Evolutionary conservation across 1,139 yeast species (phyloP).

Genomic region (Kurtzmaniella quercitrusa): DNA sequence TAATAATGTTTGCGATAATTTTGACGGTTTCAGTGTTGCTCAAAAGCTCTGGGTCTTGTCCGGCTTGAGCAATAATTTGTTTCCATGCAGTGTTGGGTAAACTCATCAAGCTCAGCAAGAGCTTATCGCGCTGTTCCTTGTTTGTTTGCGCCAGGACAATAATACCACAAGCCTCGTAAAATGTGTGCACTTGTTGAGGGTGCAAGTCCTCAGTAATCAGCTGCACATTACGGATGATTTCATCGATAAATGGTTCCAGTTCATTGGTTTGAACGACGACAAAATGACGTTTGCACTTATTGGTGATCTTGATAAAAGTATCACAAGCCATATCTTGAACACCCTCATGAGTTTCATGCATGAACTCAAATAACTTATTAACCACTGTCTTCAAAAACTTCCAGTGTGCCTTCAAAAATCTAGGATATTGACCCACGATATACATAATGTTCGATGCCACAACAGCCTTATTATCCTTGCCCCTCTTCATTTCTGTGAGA

Average conservation of each 20-base stretch:
- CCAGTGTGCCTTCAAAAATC: slow-evolving; percentile 98
- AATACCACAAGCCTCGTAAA: slow-evolving; percentile 96
- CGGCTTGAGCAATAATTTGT: slow-evolving; percentile 84
- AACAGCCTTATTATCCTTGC: slow-evolving; percentile 97
- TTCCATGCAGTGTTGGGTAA: slow-evolving; percentile 95
- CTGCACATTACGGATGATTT: slow-evolving; percentile 79
- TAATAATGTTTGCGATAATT: slow-evolving; percentile 87
- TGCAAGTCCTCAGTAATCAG: slow-evolving; percentile 86
- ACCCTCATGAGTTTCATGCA: slow-evolving; percentile 99
- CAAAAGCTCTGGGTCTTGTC: slow-evolving; percentile 79
- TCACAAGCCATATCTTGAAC: slow-evolving; percentile 99
- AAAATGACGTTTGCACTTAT: slow-evolving; percentile 92
- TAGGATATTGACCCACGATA: slow-evolving; percentile 97
- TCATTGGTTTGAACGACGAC: slow-evolving; percentile 85
- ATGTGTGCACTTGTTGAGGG: slow-evolving; percentile 97
- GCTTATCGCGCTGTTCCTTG: slow-evolving; percentile 62
- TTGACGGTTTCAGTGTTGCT: slow-evolving; percentile 85
- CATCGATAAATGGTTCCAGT: slow-evolving; percentile 88
- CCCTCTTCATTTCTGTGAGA: slow-evolving; percentile 92
- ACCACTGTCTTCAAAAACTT: slow-evolving; percentile 93
- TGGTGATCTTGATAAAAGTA: slow-evolving; percentile 92
- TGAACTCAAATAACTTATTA: slow-evolving; percentile 90
- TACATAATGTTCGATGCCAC: slow-evolving; percentile 99
- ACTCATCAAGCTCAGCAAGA: slow-evolving; percentile 77
- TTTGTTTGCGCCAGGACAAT: slow-evolving; percentile 79